A percentile compares a stretch with the other conserved stretches of the same genome.
These are phyloP conservation scores for Volutella citrinella DNA, from an alignment of 2,329 filamentous ascomycete genomes.

Conservation along the genomic window DNA sequence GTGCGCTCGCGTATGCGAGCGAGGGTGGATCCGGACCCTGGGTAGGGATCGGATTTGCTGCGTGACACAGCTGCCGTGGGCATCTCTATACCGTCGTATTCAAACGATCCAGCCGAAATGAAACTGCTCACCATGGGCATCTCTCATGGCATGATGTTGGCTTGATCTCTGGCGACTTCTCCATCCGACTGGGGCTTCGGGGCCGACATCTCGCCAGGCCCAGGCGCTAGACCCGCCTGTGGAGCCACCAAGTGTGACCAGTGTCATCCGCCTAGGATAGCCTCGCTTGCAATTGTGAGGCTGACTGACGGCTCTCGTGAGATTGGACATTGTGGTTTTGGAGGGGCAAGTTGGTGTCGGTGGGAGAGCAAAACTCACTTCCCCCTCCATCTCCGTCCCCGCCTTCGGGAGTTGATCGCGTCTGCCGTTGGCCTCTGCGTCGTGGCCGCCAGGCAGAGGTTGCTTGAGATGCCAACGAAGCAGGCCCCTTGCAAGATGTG, in stretches of 20 bases:
- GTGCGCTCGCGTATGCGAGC: too few relatives aligned
- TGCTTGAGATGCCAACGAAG: constrained; percentile 3
- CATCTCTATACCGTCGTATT: too few relatives aligned
- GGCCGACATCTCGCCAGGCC: constrained; percentile 1
- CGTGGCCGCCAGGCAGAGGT: too few relatives aligned
- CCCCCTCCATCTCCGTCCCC: not conserved
- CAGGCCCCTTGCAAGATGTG: too few relatives aligned
- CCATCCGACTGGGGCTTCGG: constrained; percentile 6
- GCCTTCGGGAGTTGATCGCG: constrained; percentile 5
- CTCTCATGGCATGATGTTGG: constrained; percentile 19
- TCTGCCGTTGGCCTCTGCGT: constrained; percentile 4
- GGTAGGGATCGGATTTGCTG: too few relatives aligned
- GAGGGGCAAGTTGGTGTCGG: constrained; percentile 10
- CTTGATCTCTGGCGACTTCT: constrained; percentile 14
- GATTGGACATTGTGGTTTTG: constrained; percentile 18
- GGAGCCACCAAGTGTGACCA: constrained; percentile 10
- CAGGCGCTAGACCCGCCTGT: constrained; percentile 13
- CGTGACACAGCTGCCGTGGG: constrained; percentile 7
- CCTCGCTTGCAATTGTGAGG: constrained; percentile 24
- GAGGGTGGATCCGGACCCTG: too few relatives aligned
- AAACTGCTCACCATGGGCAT: constrained; percentile 2
- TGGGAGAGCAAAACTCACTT: not conserved
- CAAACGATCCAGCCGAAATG: constrained; percentile 11
- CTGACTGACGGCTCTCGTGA: constrained; percentile 26
- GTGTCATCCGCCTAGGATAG: constrained; percentile 22